Conservation (phyloP, 1,139 yeast species). For the Eremothecium sinecaudum region DNA sequence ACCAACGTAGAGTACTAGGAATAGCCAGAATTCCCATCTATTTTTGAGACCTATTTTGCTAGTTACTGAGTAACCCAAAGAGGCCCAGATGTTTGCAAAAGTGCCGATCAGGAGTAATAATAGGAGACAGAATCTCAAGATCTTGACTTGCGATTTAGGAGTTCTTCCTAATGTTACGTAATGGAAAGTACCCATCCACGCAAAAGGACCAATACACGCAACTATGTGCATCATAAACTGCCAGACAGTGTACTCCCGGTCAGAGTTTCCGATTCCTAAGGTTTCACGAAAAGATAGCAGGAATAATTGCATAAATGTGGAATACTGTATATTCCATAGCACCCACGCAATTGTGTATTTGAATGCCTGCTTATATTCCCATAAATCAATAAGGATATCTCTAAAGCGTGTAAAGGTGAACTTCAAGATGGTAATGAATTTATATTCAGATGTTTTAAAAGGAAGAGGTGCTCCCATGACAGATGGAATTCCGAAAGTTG, state of each 20-base stretch:
- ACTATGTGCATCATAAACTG: slow-evolving; percentile 35
- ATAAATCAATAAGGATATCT: slow-evolving; percentile 25
- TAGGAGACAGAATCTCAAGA: slow-evolving; percentile 19
- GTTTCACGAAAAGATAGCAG: slow-evolving; percentile 37
- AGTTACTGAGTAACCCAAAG: slow-evolving; percentile 32
- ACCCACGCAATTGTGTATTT: slow-evolving; percentile 38
- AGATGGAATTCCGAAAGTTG: slow-evolving; percentile 33
- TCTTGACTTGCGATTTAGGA: slow-evolving; percentile 2
- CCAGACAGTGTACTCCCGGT: slow-evolving; percentile 37
- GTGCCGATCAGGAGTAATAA: slow-evolving; percentile 31
- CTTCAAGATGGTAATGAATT: not conserved
- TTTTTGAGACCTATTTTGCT: slow-evolving; percentile 36
- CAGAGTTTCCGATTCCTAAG: slow-evolving; percentile 36
- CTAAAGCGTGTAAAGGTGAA: slow-evolving; percentile 28
- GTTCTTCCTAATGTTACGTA: slow-evolving; percentile 27
- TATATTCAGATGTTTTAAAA: slow-evolving; percentile 1
- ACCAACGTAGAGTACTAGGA: slow-evolving; percentile 35
- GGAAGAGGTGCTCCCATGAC: slow-evolving; percentile 26
- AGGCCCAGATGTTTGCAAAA: slow-evolving; percentile 38
- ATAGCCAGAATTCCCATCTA: slow-evolving; percentile 40
- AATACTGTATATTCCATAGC: slow-evolving; percentile 37
- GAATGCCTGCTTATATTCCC: slow-evolving; percentile 30
- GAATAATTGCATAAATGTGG: slow-evolving; percentile 35
- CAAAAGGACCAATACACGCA: slow-evolving; percentile 34
- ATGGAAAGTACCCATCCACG: slow-evolving; percentile 35